phyloP scores from a whole-genome alignment of 345 rosid genomes.

The Pugionium cornutum region DNA sequence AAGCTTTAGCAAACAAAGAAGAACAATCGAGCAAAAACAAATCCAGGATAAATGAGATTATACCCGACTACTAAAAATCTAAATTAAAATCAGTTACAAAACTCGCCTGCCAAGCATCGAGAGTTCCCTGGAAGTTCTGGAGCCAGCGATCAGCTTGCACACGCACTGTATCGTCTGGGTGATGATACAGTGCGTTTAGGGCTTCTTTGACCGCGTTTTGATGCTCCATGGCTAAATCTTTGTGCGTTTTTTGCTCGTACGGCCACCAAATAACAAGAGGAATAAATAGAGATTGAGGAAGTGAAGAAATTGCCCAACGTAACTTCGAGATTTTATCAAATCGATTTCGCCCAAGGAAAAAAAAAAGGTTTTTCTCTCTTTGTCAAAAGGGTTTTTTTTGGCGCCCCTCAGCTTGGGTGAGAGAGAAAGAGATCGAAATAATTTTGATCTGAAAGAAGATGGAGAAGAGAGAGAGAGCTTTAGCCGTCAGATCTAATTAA shows the following conservation, averaged over 20 bases:
- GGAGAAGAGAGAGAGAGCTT: constrained; percentile 22
- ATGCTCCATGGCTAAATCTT: constrained; percentile 59
- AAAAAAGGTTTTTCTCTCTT: constrained; percentile 24
- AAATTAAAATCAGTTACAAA: not conserved
- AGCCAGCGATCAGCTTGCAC: constrained; percentile 92
- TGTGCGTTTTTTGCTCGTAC: constrained; percentile 13
- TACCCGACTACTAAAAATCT: not conserved
- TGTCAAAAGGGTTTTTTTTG: constrained; percentile 34
- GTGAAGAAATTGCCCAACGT: constrained; percentile 6
- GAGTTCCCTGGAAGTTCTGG: constrained; percentile 85
- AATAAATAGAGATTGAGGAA: constrained; percentile 16
- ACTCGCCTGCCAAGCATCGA: constrained; percentile 97
- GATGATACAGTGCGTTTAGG: constrained; percentile 95
- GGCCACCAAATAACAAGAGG: constrained; percentile 28
- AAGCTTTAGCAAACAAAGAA: constrained; percentile 10
- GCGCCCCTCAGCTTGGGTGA: constrained; percentile 41
- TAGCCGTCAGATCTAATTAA: constrained; percentile 38
- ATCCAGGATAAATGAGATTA: constrained; percentile 10
- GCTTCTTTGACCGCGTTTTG: constrained; percentile 93
- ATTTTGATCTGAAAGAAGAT: constrained; percentile 17
- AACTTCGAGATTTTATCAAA: constrained; percentile 20
- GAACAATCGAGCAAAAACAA: constrained; percentile 17
- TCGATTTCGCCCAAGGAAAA: constrained; percentile 32
- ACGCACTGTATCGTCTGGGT: constrained; percentile 85
- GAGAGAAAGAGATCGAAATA: constrained; percentile 36